Percentiles rank a stretch among this genome's conserved stretches.
phyloP scores from a whole-genome alignment of 1,284 basidiomycete species.

The Papiliotrema flavescens region DNA sequence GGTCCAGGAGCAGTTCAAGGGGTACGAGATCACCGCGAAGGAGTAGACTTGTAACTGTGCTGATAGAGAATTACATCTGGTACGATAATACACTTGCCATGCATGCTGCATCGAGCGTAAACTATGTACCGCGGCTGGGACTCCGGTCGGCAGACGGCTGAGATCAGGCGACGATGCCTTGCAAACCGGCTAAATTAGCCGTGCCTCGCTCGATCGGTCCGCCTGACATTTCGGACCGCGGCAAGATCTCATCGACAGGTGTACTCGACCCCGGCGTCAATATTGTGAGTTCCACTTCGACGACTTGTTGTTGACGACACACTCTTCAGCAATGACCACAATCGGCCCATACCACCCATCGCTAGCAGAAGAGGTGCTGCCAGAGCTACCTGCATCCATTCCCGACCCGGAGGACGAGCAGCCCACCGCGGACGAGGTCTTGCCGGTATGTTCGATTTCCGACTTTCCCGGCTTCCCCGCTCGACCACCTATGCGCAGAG shows the following conservation, averaged over 20 bases:
- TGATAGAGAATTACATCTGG: too few relatives aligned
- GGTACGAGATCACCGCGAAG: slow-evolving; percentile 25
- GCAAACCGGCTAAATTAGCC: too few relatives aligned
- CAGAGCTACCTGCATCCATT: slow-evolving; percentile 16
- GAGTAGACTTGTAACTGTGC: background rate
- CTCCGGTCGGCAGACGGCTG: too few relatives aligned
- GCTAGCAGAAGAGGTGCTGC: slow-evolving; percentile 30
- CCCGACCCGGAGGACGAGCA: slow-evolving; percentile 22
- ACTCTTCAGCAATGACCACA: background rate
- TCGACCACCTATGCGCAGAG: background rate
- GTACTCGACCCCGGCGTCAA: too few relatives aligned
- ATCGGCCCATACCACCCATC: slow-evolving; percentile 30
- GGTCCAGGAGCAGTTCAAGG: slow-evolving; percentile 66
- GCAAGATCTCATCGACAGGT: too few relatives aligned
- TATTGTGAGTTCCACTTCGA: too few relatives aligned
- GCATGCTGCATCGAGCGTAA: too few relatives aligned
- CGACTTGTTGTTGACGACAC: background rate
- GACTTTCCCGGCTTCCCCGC: background rate
- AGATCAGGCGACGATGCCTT: too few relatives aligned
- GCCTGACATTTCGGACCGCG: too few relatives aligned
- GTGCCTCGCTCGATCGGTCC: too few relatives aligned
- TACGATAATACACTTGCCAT: too few relatives aligned
- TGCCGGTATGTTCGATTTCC: slow-evolving; percentile 9
- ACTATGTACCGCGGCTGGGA: too few relatives aligned
- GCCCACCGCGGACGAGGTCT: slow-evolving; percentile 17